Evolutionary conservation across 2,329 filamentous ascomycete species (phyloP).

Genomic region (Periconia macrospinosa): DNA sequence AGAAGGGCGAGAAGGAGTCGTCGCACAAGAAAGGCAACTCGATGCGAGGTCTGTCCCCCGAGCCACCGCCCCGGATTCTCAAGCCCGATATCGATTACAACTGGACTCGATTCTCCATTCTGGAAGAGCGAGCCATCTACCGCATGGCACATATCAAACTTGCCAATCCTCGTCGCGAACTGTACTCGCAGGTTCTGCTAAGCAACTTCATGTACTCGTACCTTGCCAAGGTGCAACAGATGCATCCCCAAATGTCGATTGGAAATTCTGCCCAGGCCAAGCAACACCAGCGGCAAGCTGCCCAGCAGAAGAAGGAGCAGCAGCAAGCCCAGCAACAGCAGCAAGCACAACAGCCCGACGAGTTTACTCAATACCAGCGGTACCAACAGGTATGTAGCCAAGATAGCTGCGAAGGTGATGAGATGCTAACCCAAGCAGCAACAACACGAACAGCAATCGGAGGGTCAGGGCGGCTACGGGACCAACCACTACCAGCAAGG

Average conservation of each 20-base stretch:
- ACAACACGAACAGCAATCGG: slow-evolving; percentile 19
- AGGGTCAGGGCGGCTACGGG: not conserved
- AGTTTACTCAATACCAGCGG: slow-evolving; percentile 44
- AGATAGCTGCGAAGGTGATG: not conserved
- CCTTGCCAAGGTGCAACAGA: slow-evolving; percentile 95
- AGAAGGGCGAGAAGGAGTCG: slow-evolving; percentile 77
- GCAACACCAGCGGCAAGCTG: slow-evolving; percentile 53
- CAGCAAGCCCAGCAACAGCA: slow-evolving; percentile 44
- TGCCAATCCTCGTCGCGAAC: slow-evolving; percentile 88
- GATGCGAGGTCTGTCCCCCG: slow-evolving; percentile 76
- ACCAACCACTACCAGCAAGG: slow-evolving; percentile 11
- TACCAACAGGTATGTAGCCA: slow-evolving; percentile 36
- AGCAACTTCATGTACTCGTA: slow-evolving; percentile 99
- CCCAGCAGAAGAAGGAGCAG: slow-evolving; percentile 44
- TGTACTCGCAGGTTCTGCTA: slow-evolving; percentile 92
- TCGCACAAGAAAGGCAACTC: slow-evolving; percentile 72
- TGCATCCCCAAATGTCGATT: slow-evolving; percentile 94
- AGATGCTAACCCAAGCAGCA: slow-evolving; percentile 8
- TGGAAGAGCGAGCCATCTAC: slow-evolving; percentile 96
- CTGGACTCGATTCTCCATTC: slow-evolving; percentile 91
- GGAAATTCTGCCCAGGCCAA: slow-evolving; percentile 78
- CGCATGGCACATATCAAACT: slow-evolving; percentile 98
- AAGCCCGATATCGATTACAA: slow-evolving; percentile 91
- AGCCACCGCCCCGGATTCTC: slow-evolving; percentile 69
- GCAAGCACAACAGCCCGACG: slow-evolving; percentile 45